Base-by-base conservation (phyloP, 108 stramenopile genomes). In the Nitzschia palea region DNA sequence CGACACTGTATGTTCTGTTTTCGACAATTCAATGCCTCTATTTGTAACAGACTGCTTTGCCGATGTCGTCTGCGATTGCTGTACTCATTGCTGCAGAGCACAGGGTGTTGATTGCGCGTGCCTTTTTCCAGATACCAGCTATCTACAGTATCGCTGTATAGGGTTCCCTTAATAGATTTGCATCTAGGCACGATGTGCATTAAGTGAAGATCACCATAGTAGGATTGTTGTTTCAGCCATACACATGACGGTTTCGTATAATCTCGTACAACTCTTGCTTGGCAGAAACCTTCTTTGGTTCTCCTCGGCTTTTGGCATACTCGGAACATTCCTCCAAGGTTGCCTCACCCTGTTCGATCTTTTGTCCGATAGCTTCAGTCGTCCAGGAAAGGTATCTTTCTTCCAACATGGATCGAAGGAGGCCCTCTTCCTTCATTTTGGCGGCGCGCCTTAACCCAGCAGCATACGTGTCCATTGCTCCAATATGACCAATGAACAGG, bases 391-490 rank as follows among this genome's bases (percentile, higher is more conserved):
- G 29, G 60, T 87, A 87, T 17, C 86, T 64, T 42, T 75, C 78
- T 25, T 70, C 40, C 28, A 84, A 34, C 81, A 84, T 82, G 15
- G 29, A 25, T 29, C 47, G 23, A 9, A 84, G 54, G 40, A 54
- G 58, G 17, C 83, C 83, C 2, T 84, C 79, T 20, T 74, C 51
- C 40, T 73, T 50, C 45, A 87, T 73, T 50, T 73, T 66, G 37
- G 86, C 86, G 10, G 86, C 86, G 22, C 69, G 73, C 22, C 80
- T 74, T n/a, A 87, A 60, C 18, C 83, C 86, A n/a, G 62, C 36
- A 12, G 86, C 86, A 50, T 80, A 84, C 17, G 78, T 77, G 67
- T 87, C 86, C 80, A 87, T 87, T 29, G 78, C 81, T 40, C 73
- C 81, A 65, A 87, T 71, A 72, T 87, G 86, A 0, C 79, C 86